Base-by-base conservation (phyloP, 345 rosid species). In the Eucalyptus urophylla region DNA sequence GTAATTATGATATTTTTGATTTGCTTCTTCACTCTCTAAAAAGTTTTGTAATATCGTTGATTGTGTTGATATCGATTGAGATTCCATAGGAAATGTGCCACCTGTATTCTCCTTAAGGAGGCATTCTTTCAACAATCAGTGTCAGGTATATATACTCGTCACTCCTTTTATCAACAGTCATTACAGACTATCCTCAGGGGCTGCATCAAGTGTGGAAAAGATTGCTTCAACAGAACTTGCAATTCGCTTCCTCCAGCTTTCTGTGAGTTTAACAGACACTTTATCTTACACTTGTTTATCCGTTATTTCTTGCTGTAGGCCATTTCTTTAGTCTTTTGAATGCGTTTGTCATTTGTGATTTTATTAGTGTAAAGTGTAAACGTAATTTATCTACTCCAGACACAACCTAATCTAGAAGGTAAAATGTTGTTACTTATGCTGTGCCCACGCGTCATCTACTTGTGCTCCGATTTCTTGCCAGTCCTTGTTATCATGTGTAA, bases 191-290 rank as follows among this genome's bases (percentile, higher is more conserved):
- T 97, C 99, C 80, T 95, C 99, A 25, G 95, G 95, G 98, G 95
- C 97, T 88, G 96, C 99, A 87, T 95, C 96, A 86, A 97, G 99
- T 80, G 98, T 97, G 8, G 99, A 96, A 92, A 97, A 97, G 93
- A 97, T 97, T 89, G 95, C 97, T 92, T 97, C 99, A 29, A 97
- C 98, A 4, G 98, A 98, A 86, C 98, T 97, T 25, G 98, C 99
- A 90, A 92, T 96, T 93, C 97, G 96, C 49, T 96, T 97, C 92
- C 95, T 96, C 94, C 97, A 95, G 89, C 99, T 96, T 60, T 96
- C 95, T 90, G 99, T 96, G 90, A 95, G 96, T 92, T 91, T 24
- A 27, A 60, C 31, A 27, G 45, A 90, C 87, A 80, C 37, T 87
- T 86, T 62, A 44, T 88, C n/a, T 37, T 56, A 13, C 47, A 86